phyloP scores from a whole-genome alignment of 495 filamentous ascomycete species.

The Patellaria atrata region DNA sequence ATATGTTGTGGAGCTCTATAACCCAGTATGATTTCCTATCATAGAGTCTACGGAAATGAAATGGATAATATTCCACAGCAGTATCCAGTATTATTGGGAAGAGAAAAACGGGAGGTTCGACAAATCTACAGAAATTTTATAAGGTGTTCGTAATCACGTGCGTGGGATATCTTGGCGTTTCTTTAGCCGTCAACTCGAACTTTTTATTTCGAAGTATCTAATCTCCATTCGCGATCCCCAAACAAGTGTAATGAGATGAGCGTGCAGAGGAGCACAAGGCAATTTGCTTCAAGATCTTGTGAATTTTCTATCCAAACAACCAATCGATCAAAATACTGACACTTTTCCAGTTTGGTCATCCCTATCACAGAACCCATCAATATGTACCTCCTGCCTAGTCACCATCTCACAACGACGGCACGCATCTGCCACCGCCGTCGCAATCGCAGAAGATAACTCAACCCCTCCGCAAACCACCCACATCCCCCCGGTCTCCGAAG shows the following conservation, averaged over 20 bases:
- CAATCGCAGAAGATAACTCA: constrained; percentile 8
- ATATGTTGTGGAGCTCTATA: too few relatives aligned
- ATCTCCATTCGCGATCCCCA: too few relatives aligned
- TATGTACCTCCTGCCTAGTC: constrained; percentile 23
- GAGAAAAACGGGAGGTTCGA: too few relatives aligned
- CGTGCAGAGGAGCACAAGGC: constrained; percentile 22
- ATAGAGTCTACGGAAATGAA: too few relatives aligned
- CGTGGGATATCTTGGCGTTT: too few relatives aligned
- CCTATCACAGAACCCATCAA: constrained; percentile 11
- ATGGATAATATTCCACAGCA: too few relatives aligned
- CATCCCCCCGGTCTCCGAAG: constrained; percentile 18
- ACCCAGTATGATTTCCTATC: too few relatives aligned
- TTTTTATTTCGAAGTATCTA: too few relatives aligned
- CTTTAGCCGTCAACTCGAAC: too few relatives aligned
- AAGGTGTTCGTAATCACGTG: too few relatives aligned
- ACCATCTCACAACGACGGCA: constrained; percentile 15
- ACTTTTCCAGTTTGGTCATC: constrained; percentile 4
- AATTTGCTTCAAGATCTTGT: constrained; percentile 19
- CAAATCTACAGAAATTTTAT: too few relatives aligned
- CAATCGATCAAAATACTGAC: not conserved
- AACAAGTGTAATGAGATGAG: constrained; percentile 6
- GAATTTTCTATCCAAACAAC: constrained; percentile 1
- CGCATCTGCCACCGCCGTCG: constrained; percentile 17
- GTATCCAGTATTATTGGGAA: too few relatives aligned
- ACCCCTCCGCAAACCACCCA: constrained; percentile 6